Evolutionary conservation across 2,329 filamentous ascomycete species (phyloP), one percentile per base, ranked within the genome.

Genomic region (Microdochium paspali): DNA sequence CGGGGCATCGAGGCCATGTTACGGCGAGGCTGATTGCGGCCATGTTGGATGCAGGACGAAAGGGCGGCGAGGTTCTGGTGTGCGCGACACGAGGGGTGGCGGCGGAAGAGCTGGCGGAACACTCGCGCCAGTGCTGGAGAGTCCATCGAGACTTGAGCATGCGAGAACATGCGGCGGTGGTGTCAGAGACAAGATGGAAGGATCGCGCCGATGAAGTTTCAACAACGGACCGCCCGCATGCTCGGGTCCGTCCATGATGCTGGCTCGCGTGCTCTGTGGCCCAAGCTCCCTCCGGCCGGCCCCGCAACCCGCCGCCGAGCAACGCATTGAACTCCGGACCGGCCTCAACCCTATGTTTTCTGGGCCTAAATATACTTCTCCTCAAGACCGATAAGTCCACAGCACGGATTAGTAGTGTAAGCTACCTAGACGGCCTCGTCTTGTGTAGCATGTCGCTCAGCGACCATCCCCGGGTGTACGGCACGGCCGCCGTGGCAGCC

Each of bases 61-160:
- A 71, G 57, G 9, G 61, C 57, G 43, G 59, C 59, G 35, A 70
- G 54, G 47, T 69, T 69, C 47, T 72, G 69, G 54, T 76, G 65
- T 47, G 73, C 71, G 59, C 77, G 74, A 61, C 83, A 85, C 45
- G 80, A 74, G 44, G 80, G 79, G 59, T 90, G 87, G n/a, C 26
- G 42, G 42, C 81, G 80, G 58, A 95, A 94, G 39, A 97, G 79
- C 71, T 89, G 87, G 58, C 86, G 81, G 60, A 96, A 91, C 61
- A 95, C 76, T 62, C 84, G 85, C 44, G 80, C 80, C 54, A 90
- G 76, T 52, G 87, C 72, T 50, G 85, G 84, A 18, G 87, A 90
- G 69, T 95, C 90, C 90, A 95, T 95, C 54, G 45, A 31, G 45
- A 18, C 10, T 21, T 9, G 10, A 9, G 35, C 10, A 12, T 20